These are phyloP conservation scores for Coemansia sp. DNA, from an alignment of 192 early-diverging fungal genomes.

Conservation along the genomic window DNA sequence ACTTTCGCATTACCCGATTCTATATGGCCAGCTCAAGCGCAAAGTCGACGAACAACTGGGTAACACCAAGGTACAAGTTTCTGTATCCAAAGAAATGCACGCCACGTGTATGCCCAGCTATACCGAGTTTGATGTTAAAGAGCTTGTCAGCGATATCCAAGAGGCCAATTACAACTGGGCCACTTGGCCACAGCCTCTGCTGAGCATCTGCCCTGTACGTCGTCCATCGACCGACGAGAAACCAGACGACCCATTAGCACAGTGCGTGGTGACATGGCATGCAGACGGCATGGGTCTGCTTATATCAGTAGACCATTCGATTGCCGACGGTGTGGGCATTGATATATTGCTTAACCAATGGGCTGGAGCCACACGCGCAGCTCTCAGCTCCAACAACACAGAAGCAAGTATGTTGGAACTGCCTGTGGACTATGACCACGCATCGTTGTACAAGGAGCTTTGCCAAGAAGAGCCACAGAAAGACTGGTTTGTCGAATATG, in stretches of 20 bases:
- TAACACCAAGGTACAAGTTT: conserved; percentile 2
- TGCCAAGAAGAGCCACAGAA: not conserved
- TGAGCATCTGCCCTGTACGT: conserved; percentile 19
- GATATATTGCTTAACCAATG: conserved; percentile 38
- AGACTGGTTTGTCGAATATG: conserved; percentile 28
- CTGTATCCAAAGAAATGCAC: conserved; percentile 7
- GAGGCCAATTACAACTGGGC: conserved; percentile 26
- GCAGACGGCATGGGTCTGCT: conserved; percentile 38
- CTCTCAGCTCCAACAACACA: not conserved
- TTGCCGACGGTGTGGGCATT: conserved; percentile 37
- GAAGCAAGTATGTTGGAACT: not conserved
- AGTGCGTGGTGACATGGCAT: conserved; percentile 36
- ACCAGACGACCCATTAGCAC: conserved; percentile 17
- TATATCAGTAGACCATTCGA: conserved; percentile 41
- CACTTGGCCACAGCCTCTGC: conserved; percentile 23
- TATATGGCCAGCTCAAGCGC: conserved; percentile 21
- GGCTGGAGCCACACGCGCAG: conserved; percentile 11
- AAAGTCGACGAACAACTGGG: not conserved
- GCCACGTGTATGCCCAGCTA: conserved; percentile 13
- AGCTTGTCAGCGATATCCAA: conserved; percentile 16
- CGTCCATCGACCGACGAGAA: not conserved
- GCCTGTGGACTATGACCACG: conserved; percentile 35
- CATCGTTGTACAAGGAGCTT: conserved; percentile 16
- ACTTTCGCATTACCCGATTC: conserved; percentile 36
- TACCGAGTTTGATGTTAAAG: conserved; percentile 15